Evolutionary conservation across 2,329 filamentous ascomycete genomes (phyloP), one percentile per base, ranked within the genome.

Genomic region (Lojkania enalia): DNA sequence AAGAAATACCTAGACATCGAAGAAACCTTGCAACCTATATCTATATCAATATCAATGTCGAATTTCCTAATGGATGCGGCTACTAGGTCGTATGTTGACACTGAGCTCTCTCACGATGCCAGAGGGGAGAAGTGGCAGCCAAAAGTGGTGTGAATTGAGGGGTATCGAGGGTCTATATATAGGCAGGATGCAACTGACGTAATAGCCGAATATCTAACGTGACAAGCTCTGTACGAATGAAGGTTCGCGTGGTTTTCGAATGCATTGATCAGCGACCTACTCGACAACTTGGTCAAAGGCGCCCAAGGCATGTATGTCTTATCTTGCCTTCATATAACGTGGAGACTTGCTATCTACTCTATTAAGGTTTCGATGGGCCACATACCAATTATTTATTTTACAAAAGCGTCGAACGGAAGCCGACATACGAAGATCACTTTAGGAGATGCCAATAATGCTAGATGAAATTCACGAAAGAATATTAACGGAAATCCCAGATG

Each of bases 61-160:
- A 46, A 52, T 23, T 32, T 39, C 1, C 16, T 42, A 9, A 39
- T 49, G 2, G 31, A 40, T 12, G 27, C 49, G 16, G 49, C 46
- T 33, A 52, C 49, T 15, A 25, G 35, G 12, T 5, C 23, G 3
- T 46, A 46, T 20, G 36, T 44, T 2, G 5, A 20, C 3, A 4
- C 36, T 9, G 21, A 39, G 18, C 12, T 51, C 9, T 9, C 25
- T 27, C n/a, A n/a, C n/a, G n/a, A 16, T 11, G 30, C n/a, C n/a
- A 27, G 23, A 27, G 23, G 7, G 23, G 7, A 7, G n/a, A n/a
- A n/a, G n/a, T n/a, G 7, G 23, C 23, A 7, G 7, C 23, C 7
- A 27, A 27, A 27, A n/a, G 23, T 27, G 23, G 23, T 12, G n/a
- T n/a, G n/a, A n/a, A n/a, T n/a, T n/a, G n/a, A n/a, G n/a, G n/a